These are phyloP conservation scores for Onygenales sp. DNA, from an alignment of 2,329 filamentous ascomycete species.

Conservation along the genomic window DNA sequence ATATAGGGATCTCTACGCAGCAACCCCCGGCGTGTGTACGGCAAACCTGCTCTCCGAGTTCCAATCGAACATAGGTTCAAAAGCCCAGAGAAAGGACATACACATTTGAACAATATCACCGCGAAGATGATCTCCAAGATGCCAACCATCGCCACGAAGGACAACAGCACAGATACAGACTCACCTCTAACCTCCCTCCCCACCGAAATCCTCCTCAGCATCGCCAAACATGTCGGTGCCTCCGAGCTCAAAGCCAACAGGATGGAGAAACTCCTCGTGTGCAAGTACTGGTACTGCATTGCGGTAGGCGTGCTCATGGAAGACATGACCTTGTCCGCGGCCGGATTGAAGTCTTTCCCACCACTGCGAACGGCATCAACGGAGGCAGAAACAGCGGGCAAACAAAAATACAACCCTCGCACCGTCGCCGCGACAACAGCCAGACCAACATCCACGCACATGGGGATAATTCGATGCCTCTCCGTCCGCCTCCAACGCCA, in stretches of 20 bases:
- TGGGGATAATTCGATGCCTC: not conserved
- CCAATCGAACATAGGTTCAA: too few species aligned
- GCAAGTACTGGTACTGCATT: conserved; percentile 4
- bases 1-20: too few species aligned
- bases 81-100: too few species aligned
- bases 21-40: too few species aligned
- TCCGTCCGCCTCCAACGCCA: not conserved
- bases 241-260: not conserved
- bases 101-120: too few species aligned
- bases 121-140: too few species aligned
- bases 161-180: not conserved
- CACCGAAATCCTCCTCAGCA: conserved; percentile 1
- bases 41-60: too few species aligned
- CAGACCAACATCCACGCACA: not conserved
- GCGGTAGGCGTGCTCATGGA: not conserved
- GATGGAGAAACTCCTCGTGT: not conserved
- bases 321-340: conserved; percentile 3
- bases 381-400: not conserved
- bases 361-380: not conserved
- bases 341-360: conserved; percentile 1
- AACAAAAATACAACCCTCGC: not conserved
- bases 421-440: not conserved
- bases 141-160: not conserved
- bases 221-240: conserved; percentile 1
- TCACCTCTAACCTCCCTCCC: not conserved